A percentile compares a stretch with the other conserved stretches of the same genome.
phyloP scores from a whole-genome alignment of 768 basidiomycete species.

The Tulasnella sp. region DNA sequence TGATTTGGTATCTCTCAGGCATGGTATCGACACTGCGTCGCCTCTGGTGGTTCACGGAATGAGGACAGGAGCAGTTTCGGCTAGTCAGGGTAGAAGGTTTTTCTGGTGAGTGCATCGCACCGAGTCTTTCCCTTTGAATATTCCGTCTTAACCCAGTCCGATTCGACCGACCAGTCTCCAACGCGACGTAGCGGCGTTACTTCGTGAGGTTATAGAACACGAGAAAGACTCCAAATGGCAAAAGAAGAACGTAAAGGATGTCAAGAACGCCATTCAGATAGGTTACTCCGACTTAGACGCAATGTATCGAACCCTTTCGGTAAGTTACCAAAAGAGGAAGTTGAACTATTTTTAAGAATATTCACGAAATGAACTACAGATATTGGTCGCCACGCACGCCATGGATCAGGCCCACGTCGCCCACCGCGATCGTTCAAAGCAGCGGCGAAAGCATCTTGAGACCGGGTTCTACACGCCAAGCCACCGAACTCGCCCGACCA shows the following conservation, averaged over 20 bases:
- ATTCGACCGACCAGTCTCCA: slow-evolving; percentile 1
- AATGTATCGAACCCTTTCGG: slow-evolving; percentile 11
- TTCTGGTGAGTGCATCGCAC: slow-evolving; percentile 6
- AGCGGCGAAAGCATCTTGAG: no score
- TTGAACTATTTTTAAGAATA: no score
- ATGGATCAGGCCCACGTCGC: no score
- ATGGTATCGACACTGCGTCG: slow-evolving; percentile 13
- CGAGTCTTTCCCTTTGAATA: no score
- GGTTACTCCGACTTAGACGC: slow-evolving; percentile 12
- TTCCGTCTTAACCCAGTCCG: no score
- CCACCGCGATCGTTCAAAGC: no score
- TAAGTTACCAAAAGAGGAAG: slow-evolving; percentile 6
- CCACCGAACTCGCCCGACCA: no score
- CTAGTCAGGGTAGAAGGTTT: slow-evolving; percentile 12
- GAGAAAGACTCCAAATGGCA: slow-evolving; percentile 13
- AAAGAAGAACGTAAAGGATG: slow-evolving; percentile 11
- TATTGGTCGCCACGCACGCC: no score
- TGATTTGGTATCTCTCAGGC: slow-evolving; percentile 10
- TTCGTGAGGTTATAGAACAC: slow-evolving; percentile 11
- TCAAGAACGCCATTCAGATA: slow-evolving; percentile 13
- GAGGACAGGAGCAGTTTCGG: slow-evolving; percentile 9
- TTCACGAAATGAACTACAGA: no score
- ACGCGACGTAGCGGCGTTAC: slow-evolving; percentile 11
- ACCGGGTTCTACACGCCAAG: no score
- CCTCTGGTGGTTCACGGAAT: slow-evolving; percentile 13